Percentiles rank a stretch among this genome's conserved stretches.
These are phyloP conservation scores for Cladosporium sp. DNA, from an alignment of 2,329 filamentous ascomycete genomes.

Conservation along the genomic window DNA sequence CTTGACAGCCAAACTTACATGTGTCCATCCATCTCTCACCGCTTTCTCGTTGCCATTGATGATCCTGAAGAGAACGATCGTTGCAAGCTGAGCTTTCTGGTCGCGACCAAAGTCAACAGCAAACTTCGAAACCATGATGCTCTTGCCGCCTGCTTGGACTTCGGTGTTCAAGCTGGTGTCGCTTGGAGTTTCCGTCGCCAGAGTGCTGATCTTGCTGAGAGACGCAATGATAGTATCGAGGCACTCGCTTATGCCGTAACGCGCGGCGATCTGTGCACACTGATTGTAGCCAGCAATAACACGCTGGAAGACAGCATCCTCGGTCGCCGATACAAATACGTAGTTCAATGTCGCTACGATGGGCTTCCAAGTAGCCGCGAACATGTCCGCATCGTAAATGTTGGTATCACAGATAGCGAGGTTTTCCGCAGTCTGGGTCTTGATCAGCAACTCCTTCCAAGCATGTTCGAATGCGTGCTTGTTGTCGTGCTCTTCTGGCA, in stretches of 20 bases:
- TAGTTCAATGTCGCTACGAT: slow-evolving; percentile 94
- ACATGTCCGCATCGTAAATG: slow-evolving; percentile 96
- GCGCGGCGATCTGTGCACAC: slow-evolving; percentile 87
- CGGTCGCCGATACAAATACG: slow-evolving; percentile 97
- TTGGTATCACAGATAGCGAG: slow-evolving; percentile 85
- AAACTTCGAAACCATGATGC: slow-evolving; percentile 97
- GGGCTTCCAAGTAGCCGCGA: slow-evolving; percentile 90
- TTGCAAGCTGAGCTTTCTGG: slow-evolving; percentile 89
- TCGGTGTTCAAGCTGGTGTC: slow-evolving; percentile 93
- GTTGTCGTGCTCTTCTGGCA: slow-evolving; percentile 96
- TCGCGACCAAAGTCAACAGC: slow-evolving; percentile 94
- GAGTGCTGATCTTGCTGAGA: slow-evolving; percentile 83
- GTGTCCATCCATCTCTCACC: slow-evolving; percentile 74
- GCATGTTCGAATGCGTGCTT: slow-evolving; percentile 95
- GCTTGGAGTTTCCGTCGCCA: slow-evolving; percentile 72
- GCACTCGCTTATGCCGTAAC: slow-evolving; percentile 78
- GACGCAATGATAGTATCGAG: slow-evolving; percentile 92
- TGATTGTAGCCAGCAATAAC: slow-evolving; percentile 95
- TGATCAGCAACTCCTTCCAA: slow-evolving; percentile 90
- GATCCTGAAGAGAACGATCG: slow-evolving; percentile 91
- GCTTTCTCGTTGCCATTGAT: slow-evolving; percentile 80
- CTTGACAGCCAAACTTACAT: slow-evolving; percentile 54
- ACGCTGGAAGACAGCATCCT: slow-evolving; percentile 90
- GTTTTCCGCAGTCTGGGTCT: slow-evolving; percentile 73
- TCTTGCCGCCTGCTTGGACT: slow-evolving; percentile 80